Evolutionary conservation across 495 filamentous ascomycete genomes (phyloP), one percentile per base, ranked within the genome.

Genomic region (Penicillium cinerascens): DNA sequence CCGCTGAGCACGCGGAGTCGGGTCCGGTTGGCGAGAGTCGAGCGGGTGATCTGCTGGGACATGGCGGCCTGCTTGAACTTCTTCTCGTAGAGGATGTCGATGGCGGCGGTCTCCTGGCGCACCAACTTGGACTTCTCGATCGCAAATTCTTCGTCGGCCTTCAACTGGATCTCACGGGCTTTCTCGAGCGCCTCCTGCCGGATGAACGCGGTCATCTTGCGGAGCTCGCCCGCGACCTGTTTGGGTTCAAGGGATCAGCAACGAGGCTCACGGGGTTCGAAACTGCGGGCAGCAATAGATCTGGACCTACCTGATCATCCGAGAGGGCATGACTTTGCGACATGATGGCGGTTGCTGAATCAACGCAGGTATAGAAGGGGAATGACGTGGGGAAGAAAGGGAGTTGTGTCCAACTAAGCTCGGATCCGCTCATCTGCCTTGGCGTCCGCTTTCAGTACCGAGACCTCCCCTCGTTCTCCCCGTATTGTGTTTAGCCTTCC

Each of bases 181-280:
- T 99, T 99, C 69, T 99, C 95, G 35, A 85, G 76, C 21, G 95
- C 95, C 81, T 99, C 95, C 77, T 97, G 92, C 68, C 87, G 87
- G 84, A 99, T 99, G 87, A 99, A 99, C 69, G 92, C 90, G 41
- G 95, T 97, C 95, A 99, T 99, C 81, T 99, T 99, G 78, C 87
- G 89, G 69, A 99, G 89, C 82, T 99, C 95, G 70, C 83, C 82
- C 66, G 85, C 81, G 74, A 99, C 92, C 92, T 97, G 59, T 15
- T 20, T 26, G 26, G 38, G 44, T 52, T 52, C 25, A 42, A 47
- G 56, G 49, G 38, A 54, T 56, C 40, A 61, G 59, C 58, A 47
- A 52, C 44, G 35, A 38, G 41, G 49, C 22, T 22, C 29, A 33
- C 23, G 6, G 6, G 8, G 4, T 11, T 8, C 5, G n/a, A 51